Evolutionary conservation across 495 filamentous ascomycete species (phyloP), one percentile per base, ranked within the genome.

Genomic region (Penicillium fimorum): DNA sequence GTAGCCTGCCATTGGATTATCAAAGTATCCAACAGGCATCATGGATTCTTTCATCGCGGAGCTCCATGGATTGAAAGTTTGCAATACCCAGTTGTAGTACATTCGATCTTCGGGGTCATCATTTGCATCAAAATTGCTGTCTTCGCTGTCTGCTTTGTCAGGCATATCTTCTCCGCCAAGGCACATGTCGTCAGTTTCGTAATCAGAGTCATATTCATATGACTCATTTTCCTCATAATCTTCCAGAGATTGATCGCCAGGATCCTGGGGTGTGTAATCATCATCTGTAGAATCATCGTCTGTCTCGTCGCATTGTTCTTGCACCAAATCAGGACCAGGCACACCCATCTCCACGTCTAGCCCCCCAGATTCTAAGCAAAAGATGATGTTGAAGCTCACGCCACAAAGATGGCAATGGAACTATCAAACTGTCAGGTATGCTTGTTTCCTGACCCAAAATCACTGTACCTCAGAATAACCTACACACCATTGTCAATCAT

Each of bases 351-450:
- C n/a, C n/a, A n/a, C 9, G 15, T 61, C 48, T 9, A 60, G 59
- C 44, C 67, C 66, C 29, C 60, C 64, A 6, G 47, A 37, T 25
- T 55, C 9, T 35, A 57, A 53, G 45, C 55, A 38, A 7, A 66
- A 55, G 13, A 47, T 48, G 41, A 70, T 63, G 24, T 66, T 67
- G 55, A 69, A 70, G 52, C 66, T 69, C 33, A 70, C 68, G 2
- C 64, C 64, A 50, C 66, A 71, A 11, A 69, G 17, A 45, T 63
- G 55, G 55, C 66, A 69, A 29, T 53, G 47, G 1, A 60, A 18
- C 65, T 67, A 38, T 13, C 17, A 24, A 11, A 27, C 29, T 44
- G 5, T 43, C 37, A 52, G 25, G 10, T 8, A 35, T 29, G 12
- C 12, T 12, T 38, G 4, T 13, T 15, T 1, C 25, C 1, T 5